A percentile compares a stretch with the other conserved stretches of the same genome.
Evolutionary conservation across 306 rosid genomes (phyloP).

Genomic region (Begonia peltatifolia): DNA sequence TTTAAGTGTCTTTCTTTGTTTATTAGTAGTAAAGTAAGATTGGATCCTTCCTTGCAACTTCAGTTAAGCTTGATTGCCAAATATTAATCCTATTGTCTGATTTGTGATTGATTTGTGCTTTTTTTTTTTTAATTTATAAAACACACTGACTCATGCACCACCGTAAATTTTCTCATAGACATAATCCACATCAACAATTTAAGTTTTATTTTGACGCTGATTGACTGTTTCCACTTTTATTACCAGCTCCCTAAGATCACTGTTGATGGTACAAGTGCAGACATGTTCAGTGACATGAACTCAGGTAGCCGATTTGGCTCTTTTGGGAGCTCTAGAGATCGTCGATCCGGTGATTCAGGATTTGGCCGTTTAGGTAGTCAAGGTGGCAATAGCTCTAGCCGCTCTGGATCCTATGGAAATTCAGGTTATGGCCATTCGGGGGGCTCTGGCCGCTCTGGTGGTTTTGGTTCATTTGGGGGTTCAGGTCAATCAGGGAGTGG

Average conservation of each 20-base stretch:
- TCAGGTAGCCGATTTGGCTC: slow-evolving; percentile 24
- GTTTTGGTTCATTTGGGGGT: slow-evolving; percentile 36
- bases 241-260: slow-evolving; percentile 66
- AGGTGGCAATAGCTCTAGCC: slow-evolving; percentile 37
- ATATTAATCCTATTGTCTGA: too few species aligned
- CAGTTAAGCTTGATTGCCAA: too few species aligned
- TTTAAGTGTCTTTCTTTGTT: slow-evolving; percentile 1
- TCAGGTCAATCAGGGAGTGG: slow-evolving; percentile 20
- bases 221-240: slow-evolving; percentile 11
- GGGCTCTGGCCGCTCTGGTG: slow-evolving; percentile 25
- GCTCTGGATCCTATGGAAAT: slow-evolving; percentile 22
- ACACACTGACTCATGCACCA: too few species aligned
- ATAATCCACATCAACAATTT: too few species aligned
- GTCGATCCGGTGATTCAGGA: slow-evolving; percentile 23
- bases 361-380: slow-evolving; percentile 27
- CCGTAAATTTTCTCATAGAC: too few species aligned
- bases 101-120: too few species aligned
- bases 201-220: too few species aligned
- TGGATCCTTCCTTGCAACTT: too few species aligned
- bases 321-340: not conserved
- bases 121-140: too few species aligned
- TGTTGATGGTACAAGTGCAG: slow-evolving; percentile 35
- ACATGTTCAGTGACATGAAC: slow-evolving; percentile 33
- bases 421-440: slow-evolving; percentile 31
- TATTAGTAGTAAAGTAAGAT: not conserved